Base-by-base conservation (phyloP, 352 stramenopile species). In the Phytopythium oedochilum region DNA sequence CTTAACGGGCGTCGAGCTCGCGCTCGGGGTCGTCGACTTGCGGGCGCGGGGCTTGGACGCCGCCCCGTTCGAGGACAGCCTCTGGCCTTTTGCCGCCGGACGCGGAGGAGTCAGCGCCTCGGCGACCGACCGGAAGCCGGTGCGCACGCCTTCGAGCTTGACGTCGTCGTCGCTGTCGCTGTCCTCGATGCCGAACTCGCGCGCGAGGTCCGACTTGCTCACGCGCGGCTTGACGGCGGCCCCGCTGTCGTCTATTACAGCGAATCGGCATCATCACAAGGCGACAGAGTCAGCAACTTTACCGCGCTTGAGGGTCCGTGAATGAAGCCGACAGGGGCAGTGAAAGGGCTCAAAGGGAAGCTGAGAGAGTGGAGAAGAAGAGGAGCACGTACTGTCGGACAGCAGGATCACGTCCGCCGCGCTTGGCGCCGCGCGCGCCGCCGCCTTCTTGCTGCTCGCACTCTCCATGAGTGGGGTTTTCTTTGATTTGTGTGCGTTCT, bases 161-260 rank as follows among this genome's bases (percentile, higher is more conserved):
- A 85, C 57, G 25, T 77, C 57, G 44, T 60, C 45, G 17, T 46
- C 50, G 56, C 65, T 49, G 55, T 57, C n/a, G 34, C 31, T 57
- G 34, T 53, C 52, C 53, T 71, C 59, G 43, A 63, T 55, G 38
- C 42, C 52, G 32, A 54, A 54, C 48, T 54, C 48, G 31, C 48
- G 48, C 22, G 48, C 48, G 8, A 54, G 48, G 20, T 54, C 48
- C 32, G 42, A 44, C 20, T 26, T 52, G 28, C 46, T 52, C 46
- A 34, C 23, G 42, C 23, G 25, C 46, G 17, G 26, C 46, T 39
- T 52, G 6, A 18, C 0, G 18, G 46, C 2, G 46, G 46, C 9
- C 3, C 3, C 10, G 8, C 7, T 29, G 3, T 52, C 46, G 18
- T 52, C 46, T 52, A 29, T 18, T n/a, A 15, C 0, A 10, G 5